These are phyloP conservation scores for Botrytis galanthina DNA, from an alignment of 2,329 filamentous ascomycete genomes.

Conservation along the genomic window DNA sequence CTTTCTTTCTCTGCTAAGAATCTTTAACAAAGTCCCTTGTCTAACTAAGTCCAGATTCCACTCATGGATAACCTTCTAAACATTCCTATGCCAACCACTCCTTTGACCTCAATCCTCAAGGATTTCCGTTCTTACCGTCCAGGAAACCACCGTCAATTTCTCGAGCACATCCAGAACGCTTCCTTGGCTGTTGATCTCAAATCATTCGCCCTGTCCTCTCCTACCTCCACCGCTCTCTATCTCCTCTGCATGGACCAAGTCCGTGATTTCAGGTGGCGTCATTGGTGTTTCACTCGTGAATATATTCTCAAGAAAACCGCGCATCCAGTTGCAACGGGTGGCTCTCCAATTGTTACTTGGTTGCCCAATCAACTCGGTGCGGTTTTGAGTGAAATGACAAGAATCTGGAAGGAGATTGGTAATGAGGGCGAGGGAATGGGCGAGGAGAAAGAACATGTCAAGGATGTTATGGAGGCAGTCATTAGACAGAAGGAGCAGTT, in stretches of 20 bases:
- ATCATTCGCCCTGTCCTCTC: slow-evolving; percentile 54
- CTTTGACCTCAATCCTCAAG: slow-evolving; percentile 79
- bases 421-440: slow-evolving; percentile 29
- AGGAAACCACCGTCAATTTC: slow-evolving; percentile 82
- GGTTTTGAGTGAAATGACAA: slow-evolving; percentile 68
- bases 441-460: slow-evolving; percentile 54
- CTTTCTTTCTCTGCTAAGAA: background rate
- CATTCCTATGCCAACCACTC: slow-evolving; percentile 83
- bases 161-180: slow-evolving; percentile 63
- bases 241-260: slow-evolving; percentile 69
- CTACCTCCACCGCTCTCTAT: slow-evolving; percentile 60
- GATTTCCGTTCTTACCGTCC: slow-evolving; percentile 91
- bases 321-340: slow-evolving; percentile 77
- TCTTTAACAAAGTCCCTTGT: background rate
- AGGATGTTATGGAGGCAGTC: slow-evolving; percentile 67
- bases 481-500: slow-evolving; percentile 62
- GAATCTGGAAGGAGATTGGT: slow-evolving; percentile 45
- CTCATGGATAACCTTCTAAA: slow-evolving; percentile 84
- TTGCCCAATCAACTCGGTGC: slow-evolving; percentile 77
- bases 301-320: slow-evolving; percentile 77
- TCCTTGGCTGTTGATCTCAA: slow-evolving; percentile 53
- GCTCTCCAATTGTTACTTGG: slow-evolving; percentile 81
- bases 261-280: slow-evolving; percentile 77
- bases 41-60: slow-evolving; percentile 55
- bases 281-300: slow-evolving; percentile 83